Evolutionary conservation across 768 basidiomycete genomes (phyloP).

Genomic region (Peribolospora baueri): DNA sequence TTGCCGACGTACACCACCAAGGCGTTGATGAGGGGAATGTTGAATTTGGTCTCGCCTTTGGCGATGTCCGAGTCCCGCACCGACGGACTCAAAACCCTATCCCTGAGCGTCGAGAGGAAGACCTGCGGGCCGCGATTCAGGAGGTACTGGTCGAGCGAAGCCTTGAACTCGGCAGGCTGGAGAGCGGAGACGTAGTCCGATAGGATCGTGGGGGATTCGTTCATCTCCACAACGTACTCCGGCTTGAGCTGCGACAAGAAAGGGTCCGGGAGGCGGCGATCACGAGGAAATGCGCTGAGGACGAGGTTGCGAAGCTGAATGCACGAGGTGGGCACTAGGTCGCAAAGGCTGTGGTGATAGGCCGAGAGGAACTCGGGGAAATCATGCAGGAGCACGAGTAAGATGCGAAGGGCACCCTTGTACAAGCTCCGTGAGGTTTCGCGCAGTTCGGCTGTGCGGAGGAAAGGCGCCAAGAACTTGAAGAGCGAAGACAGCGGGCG

Average conservation of each 20-base stretch:
- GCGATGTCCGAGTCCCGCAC: constrained; percentile 22
- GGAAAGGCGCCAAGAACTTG: constrained; percentile 79
- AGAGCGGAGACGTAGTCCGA: constrained; percentile 73
- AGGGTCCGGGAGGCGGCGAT: constrained; percentile 56
- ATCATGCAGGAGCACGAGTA: constrained; percentile 88
- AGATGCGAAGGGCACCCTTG: constrained; percentile 64
- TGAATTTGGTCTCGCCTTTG: constrained; percentile 37
- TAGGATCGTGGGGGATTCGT: constrained; percentile 66
- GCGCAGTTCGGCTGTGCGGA: constrained; percentile 56
- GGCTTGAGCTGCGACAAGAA: constrained; percentile 15
- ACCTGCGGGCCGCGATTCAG: constrained; percentile 38
- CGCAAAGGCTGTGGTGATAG: constrained; percentile 85
- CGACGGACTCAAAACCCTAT: constrained; percentile 28
- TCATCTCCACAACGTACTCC: constrained; percentile 60
- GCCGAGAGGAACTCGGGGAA: constrained; percentile 73
- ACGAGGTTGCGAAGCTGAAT: constrained; percentile 92
- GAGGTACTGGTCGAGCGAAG: constrained; percentile 61
- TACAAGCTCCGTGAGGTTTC: constrained; percentile 64
- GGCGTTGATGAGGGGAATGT: constrained; percentile 71
- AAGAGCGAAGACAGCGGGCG: constrained; percentile 77
- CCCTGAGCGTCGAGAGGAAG: constrained; percentile 43
- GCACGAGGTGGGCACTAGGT: constrained; percentile 74
- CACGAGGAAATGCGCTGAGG: constrained; percentile 65
- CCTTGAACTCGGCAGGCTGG: constrained; percentile 48
- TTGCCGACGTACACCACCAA: constrained; percentile 92